Evolutionary conservation across 2,329 filamentous ascomycete genomes (phyloP), one percentile per base, ranked within the genome.

Genomic region (Aspergillus eucalypticola): DNA sequence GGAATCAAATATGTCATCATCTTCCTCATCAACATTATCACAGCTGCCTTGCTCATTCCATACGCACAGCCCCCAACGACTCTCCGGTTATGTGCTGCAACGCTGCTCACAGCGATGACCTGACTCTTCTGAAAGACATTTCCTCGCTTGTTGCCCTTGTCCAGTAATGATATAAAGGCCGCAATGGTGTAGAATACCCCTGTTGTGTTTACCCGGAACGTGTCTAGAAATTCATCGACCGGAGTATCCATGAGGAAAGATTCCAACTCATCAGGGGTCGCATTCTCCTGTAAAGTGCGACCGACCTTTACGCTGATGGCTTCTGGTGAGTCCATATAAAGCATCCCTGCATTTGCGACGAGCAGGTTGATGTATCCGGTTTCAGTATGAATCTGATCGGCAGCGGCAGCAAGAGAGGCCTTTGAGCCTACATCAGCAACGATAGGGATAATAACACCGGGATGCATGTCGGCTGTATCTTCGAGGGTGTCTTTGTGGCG

Each of bases 321-420:
- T 39, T 49, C 48, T 15, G 51, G 19, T 8, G 49, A 13, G 21
- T 50, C n/a, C 8, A 82, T 80, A 0, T 82, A 79, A 3, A 71
- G 67, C 54, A 75, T 74, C 48, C 82, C 81, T 3, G 81, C 78
- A 62, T 83, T 83, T 67, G 80, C 79, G 65, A 84, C 74, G 1
- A 84, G 71, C 10, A 84, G 75, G 62, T 84, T 81, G 23, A 84
- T 76, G 60, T 82, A 77, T 39, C 80, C 81, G 1, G 68, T 68
- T 25, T 83, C 77, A 7, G 70, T 62, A 5, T 75, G 71, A 46
- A 84, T 76, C 2, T 70, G 69, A n/a, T 74, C 70, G 11, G 78
- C 81, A 3, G 76, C 79, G 4, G 65, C 65, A 17, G 74, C 68
- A 29, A 83, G 68, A 13, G 79, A 80, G 0, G 70, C 64, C 23